Percentiles rank a stretch among this genome's conserved stretches.
These are phyloP conservation scores for Fusarium nanum DNA, from an alignment of 2,329 filamentous ascomycete genomes.

Conservation along the genomic window DNA sequence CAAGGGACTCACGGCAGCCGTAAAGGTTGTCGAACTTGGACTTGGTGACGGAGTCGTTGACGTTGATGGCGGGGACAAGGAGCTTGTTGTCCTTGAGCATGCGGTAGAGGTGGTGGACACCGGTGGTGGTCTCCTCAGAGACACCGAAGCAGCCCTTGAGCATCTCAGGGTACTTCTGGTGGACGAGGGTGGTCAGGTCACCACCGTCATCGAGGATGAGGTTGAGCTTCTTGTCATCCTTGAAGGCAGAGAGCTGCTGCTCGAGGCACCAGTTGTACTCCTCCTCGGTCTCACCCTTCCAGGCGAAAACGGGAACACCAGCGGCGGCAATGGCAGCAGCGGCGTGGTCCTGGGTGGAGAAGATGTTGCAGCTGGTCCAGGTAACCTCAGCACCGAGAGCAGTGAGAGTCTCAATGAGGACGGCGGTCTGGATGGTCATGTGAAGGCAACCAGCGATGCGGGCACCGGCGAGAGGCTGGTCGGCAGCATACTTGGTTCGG, in stretches of 20 bases:
- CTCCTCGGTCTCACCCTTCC: constrained; percentile 96
- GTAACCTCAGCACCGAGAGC: constrained; percentile 97
- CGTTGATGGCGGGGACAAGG: constrained; percentile 95
- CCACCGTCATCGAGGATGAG: constrained; percentile 98
- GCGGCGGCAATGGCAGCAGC: constrained; percentile 95
- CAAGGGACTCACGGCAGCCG: constrained; percentile 97
- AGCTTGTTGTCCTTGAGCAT: constrained; percentile 94
- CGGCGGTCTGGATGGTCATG: constrained; percentile 99
- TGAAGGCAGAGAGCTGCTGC: constrained; percentile 97
- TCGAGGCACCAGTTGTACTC: constrained; percentile 99
- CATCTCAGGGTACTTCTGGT: constrained; percentile 98
- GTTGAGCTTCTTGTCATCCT: constrained; percentile 96
- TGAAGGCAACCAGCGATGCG: constrained; percentile 98
- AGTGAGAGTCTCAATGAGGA: constrained; percentile 97
- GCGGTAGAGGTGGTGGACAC: constrained; percentile 98
- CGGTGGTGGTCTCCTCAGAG: constrained; percentile 99
- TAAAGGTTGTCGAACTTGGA: constrained; percentile 99
- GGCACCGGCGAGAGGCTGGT: constrained; percentile 94
- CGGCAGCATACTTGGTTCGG: constrained; percentile 86
- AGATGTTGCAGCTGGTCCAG: constrained; percentile 99
- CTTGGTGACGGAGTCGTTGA: constrained; percentile 99
- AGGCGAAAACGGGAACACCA: constrained; percentile 86
- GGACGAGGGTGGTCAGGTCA: constrained; percentile 94
- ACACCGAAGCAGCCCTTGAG: constrained; percentile 98
- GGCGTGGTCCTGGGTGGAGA: constrained; percentile 98